These are phyloP conservation scores for Cicer pinnatifidum DNA, from an alignment of 306 rosid genomes.

Conservation along the genomic window DNA sequence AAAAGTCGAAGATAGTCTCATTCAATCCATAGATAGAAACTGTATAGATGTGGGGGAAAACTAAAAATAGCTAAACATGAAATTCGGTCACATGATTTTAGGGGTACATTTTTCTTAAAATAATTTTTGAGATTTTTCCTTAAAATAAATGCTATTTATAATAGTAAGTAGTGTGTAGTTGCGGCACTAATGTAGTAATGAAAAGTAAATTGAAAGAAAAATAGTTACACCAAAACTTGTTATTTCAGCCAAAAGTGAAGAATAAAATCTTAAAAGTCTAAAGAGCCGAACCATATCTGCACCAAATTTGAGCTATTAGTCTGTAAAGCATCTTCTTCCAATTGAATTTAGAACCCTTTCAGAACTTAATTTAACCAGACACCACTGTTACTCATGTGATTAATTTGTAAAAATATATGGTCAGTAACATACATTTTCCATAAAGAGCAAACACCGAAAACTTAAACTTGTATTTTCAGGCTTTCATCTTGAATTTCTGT, in stretches of 20 bases:
- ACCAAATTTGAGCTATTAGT: slow-evolving; percentile 1
- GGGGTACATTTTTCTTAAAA: background rate
- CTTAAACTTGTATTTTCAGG: slow-evolving; percentile 15
- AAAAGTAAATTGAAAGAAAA: no score
- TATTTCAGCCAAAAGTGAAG: no score
- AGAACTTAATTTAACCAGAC: background rate
- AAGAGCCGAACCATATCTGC: slow-evolving; percentile 5
- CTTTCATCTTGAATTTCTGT: slow-evolving; percentile 31
- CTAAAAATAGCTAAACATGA: background rate
- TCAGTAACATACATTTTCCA: background rate
- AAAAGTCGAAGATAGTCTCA: background rate
- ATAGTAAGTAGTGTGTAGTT: background rate
- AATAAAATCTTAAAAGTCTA: background rate
- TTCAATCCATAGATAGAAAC: background rate
- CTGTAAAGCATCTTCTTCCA: background rate
- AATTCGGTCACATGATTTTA: background rate
- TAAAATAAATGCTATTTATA: background rate
- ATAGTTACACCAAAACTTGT: no score
- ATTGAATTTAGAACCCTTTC: slow-evolving; percentile 3
- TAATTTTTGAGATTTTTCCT: background rate
- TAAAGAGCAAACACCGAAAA: slow-evolving; percentile 14
- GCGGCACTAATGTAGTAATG: no score
- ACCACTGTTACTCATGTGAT: background rate
- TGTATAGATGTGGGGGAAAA: background rate
- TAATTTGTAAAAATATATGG: slow-evolving; percentile 1